These are phyloP conservation scores for Lycium ferocissimum DNA, from an alignment of 257 asterid species.

Conservation along the genomic window DNA sequence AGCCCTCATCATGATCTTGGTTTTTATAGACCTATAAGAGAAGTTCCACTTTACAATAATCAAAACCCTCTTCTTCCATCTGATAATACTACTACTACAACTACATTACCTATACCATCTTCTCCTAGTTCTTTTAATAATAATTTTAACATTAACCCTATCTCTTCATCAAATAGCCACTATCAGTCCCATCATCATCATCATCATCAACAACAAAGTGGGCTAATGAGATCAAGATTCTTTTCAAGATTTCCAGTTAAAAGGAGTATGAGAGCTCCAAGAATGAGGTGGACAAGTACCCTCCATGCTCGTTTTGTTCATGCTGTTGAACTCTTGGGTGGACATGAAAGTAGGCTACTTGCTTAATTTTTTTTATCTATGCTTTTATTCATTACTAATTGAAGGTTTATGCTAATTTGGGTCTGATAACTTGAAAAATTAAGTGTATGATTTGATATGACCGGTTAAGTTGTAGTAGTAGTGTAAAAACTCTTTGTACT, in stretches of 20 bases:
- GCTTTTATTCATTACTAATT: not conserved
- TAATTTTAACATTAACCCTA: not conserved
- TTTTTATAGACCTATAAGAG: conserved; percentile 68
- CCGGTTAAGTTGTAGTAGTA: not conserved
- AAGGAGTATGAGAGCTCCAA: conserved; percentile 60
- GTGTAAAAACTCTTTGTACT: not conserved
- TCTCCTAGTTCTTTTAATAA: conserved; percentile 13
- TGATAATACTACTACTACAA: conserved; percentile 25
- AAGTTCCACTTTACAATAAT: conserved; percentile 66
- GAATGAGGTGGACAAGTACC: conserved; percentile 66
- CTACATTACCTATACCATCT: conserved; percentile 27
- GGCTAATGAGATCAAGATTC: conserved; percentile 49
- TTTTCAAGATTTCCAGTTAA: conserved; percentile 52
- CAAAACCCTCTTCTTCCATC: conserved; percentile 57
- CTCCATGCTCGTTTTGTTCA: conserved; percentile 62
- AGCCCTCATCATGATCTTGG: conserved; percentile 43
- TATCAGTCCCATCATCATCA: conserved; percentile 5
- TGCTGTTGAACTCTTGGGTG: conserved; percentile 65
- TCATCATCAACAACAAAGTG: not conserved
- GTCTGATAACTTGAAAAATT: not conserved
- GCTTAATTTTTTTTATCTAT: not conserved
- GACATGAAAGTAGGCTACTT: conserved; percentile 56
- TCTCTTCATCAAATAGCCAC: conserved; percentile 31
- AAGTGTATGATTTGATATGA: not conserved
- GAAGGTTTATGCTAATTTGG: not conserved